Evolutionary conservation across 2,329 filamentous ascomycete species (phyloP).

Genomic region (Aspergillus alliaceus): DNA sequence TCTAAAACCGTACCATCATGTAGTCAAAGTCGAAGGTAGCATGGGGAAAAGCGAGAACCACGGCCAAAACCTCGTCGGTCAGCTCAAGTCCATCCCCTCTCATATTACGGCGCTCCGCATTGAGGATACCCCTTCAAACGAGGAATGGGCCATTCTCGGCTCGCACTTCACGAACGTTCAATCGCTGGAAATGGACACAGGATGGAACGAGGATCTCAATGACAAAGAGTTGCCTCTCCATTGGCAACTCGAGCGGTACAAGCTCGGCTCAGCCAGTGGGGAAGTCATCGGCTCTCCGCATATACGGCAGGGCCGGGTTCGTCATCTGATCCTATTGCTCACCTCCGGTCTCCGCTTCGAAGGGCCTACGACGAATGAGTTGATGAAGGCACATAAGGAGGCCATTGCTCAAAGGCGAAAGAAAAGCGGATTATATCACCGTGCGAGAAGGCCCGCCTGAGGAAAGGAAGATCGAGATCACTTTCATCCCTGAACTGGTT

Average conservation of each 20-base stretch:
- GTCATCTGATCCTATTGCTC: conserved; percentile 19
- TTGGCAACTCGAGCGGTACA: conserved; percentile 23
- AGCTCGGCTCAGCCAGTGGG: conserved; percentile 13
- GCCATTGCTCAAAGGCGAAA: conserved; percentile 20
- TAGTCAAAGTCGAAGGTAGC: conserved; percentile 15
- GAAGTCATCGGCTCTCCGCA: conserved; percentile 18
- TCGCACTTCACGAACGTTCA: conserved; percentile 21
- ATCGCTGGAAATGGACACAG: conserved; percentile 19
- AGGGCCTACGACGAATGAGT: conserved; percentile 19
- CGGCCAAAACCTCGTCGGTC: conserved; percentile 8
- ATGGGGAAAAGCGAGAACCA: conserved; percentile 6
- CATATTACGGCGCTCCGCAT: conserved; percentile 16
- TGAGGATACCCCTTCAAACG: conserved; percentile 21
- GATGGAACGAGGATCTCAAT: conserved; percentile 24
- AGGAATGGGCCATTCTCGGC: conserved; percentile 25
- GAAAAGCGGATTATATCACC: conserved; percentile 8
- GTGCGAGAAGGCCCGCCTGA: conserved; percentile 6
- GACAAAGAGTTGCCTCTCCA: conserved; percentile 24
- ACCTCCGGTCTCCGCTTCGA: conserved; percentile 25
- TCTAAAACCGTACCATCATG: neutral
- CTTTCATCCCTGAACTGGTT: conserved; percentile 14
- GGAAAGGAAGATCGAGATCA: conserved; percentile 15
- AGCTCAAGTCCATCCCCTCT: conserved; percentile 19
- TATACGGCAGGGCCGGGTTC: conserved; percentile 20
- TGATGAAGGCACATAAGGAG: conserved; percentile 7